Percentiles rank a stretch among this genome's conserved stretches.
Evolutionary conservation across 371 early-diverging fungal species (phyloP).

Genomic region (Coemansia sp.): DNA sequence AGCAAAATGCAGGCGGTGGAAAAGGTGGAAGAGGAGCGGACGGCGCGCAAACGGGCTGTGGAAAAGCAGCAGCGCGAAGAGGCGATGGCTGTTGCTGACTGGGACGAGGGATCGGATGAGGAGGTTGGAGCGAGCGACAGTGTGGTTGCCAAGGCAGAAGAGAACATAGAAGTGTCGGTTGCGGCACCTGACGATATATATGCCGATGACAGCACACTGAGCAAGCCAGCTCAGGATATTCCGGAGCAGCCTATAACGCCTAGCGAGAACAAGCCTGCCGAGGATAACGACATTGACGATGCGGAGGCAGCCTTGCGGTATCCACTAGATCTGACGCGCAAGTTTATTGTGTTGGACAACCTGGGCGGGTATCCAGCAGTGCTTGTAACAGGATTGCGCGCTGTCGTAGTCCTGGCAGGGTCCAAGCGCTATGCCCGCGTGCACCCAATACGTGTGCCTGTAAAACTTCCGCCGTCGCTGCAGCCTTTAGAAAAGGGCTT

Average conservation of each 20-base stretch:
- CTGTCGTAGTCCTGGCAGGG: conserved; percentile 71
- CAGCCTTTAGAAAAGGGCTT: conserved; percentile 8
- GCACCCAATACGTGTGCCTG: conserved; percentile 68
- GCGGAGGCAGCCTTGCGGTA: conserved; percentile 4
- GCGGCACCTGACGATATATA: conserved; percentile 3
- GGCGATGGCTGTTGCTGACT: conserved; percentile 26
- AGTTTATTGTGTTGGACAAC: conserved; percentile 64
- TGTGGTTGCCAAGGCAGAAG: not conserved
- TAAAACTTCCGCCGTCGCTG: conserved; percentile 24
- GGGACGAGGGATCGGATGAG: conserved; percentile 39
- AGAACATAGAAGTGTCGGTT: not conserved
- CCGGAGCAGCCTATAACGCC: not conserved
- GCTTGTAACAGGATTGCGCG: conserved; percentile 79
- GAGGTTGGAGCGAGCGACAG: conserved; percentile 7
- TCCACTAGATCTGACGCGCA: conserved; percentile 16
- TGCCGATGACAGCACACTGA: not conserved
- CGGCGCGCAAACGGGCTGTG: conserved; percentile 11
- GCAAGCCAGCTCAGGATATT: not conserved
- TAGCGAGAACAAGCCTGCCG: not conserved
- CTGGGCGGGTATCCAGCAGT: conserved; percentile 80
- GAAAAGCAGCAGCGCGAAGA: conserved; percentile 30
- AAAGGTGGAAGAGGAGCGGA: conserved; percentile 11
- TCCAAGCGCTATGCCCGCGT: conserved; percentile 68
- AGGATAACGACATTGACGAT: not conserved
- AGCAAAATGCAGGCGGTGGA: conserved; percentile 17